Conservation (phyloP, 169 alveolate species). For the Plasmodium ovale region DNA sequence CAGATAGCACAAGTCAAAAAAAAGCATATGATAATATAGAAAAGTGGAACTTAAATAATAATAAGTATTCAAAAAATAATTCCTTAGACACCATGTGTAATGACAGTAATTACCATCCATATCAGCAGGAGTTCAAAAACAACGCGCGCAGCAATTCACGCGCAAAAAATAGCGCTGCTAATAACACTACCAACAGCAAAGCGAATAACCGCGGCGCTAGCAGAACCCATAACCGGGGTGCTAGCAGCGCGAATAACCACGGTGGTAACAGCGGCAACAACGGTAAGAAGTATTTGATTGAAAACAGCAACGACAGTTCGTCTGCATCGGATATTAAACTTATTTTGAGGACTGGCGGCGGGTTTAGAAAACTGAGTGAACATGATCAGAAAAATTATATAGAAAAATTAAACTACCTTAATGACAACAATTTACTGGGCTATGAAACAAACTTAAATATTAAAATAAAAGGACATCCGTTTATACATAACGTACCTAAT, state of each 20-base stretch:
- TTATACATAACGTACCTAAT: constrained; percentile 27
- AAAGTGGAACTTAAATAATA: constrained; percentile 41
- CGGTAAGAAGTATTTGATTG: constrained; percentile 19
- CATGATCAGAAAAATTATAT: constrained; percentile 57
- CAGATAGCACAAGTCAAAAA: constrained; percentile 20
- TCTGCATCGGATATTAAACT: constrained; percentile 61
- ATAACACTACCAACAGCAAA: not conserved
- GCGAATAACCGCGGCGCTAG: not conserved
- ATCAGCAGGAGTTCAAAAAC: constrained; percentile 16
- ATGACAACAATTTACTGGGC: constrained; percentile 69
- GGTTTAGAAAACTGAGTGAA: constrained; percentile 62
- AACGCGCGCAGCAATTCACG: constrained; percentile 9
- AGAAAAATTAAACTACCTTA: constrained; percentile 66
- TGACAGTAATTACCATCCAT: constrained; percentile 21
- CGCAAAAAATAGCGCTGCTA: not conserved
- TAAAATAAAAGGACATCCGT: constrained; percentile 72
- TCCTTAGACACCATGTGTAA: constrained; percentile 16
- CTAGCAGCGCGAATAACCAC: not conserved
- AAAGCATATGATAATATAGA: constrained; percentile 29
- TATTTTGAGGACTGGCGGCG: constrained; percentile 68
- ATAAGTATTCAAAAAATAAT: constrained; percentile 46
- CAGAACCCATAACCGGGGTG: no score
- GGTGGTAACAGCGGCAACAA: not conserved
- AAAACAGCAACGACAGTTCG: constrained; percentile 22
- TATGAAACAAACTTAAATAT: constrained; percentile 69